Percentiles rank a stretch among this genome's conserved stretches.
Evolutionary conservation across 2,329 filamentous ascomycete species (phyloP).

Genomic region (Xylariaceae sp.): DNA sequence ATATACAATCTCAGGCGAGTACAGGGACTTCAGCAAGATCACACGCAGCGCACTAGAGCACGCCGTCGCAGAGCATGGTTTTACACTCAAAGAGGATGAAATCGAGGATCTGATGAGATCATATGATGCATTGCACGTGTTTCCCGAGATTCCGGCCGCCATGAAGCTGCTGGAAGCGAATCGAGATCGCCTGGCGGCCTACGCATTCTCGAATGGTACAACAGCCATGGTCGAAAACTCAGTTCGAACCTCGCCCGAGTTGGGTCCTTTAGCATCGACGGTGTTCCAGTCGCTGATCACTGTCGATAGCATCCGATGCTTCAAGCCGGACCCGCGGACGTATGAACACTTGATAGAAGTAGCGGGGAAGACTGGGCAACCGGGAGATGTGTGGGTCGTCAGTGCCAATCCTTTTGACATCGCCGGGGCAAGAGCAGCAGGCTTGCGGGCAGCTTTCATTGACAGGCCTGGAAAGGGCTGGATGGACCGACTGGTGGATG

Average conservation of each 20-base stretch:
- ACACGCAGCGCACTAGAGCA: slow-evolving; percentile 61
- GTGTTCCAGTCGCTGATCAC: slow-evolving; percentile 56
- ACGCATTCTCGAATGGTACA: slow-evolving; percentile 70
- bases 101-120: slow-evolving; percentile 54
- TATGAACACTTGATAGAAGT: slow-evolving; percentile 57
- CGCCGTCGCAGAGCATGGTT: slow-evolving; percentile 55
- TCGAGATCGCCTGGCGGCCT: slow-evolving; percentile 41
- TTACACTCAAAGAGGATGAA: slow-evolving; percentile 41
- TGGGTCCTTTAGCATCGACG: slow-evolving; percentile 43
- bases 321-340: slow-evolving; percentile 60
- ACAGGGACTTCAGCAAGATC: slow-evolving; percentile 59
- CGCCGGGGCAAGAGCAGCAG: slow-evolving; percentile 57
- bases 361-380: slow-evolving; percentile 42
- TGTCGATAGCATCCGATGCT: slow-evolving; percentile 56
- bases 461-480: slow-evolving; percentile 61
- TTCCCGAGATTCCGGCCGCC: slow-evolving; percentile 57
- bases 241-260: slow-evolving; percentile 51
- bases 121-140: slow-evolving; percentile 62
- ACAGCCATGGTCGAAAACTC: slow-evolving; percentile 58
- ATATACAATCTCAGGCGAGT: slow-evolving; percentile 48
- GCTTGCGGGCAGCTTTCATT: slow-evolving; percentile 64
- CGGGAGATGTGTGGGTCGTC: slow-evolving; percentile 61
- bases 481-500: slow-evolving; percentile 58
- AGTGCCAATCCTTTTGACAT: slow-evolving; percentile 72
- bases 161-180: slow-evolving; percentile 45